Base-by-base conservation (phyloP, 2,329 filamentous ascomycete genomes). In the Ophiostoma perfectum region DNA sequence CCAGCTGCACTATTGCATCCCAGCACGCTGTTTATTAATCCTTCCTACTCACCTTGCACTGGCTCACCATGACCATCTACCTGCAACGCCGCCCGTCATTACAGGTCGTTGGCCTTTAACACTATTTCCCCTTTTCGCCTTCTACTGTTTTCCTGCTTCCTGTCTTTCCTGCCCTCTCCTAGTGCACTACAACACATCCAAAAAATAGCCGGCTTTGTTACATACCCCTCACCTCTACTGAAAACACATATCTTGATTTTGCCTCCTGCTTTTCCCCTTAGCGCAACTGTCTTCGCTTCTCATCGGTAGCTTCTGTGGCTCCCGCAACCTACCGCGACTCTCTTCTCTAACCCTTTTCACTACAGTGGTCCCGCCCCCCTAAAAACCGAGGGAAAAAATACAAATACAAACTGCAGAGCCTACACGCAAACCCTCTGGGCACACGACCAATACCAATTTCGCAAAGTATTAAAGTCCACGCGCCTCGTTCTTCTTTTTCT, bases 41-140 rank as follows among this genome's bases (percentile, higher is more conserved):
- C 27, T 27, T 27, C 27, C 27, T 27, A 42, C 60, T 11, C 39
- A 42, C n/a, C 16, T 36, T 18, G 14, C 60, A 42, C 39, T 16
- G 36, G 16, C 39, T 18, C 60, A 47, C 39, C 42, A 64, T 64
- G 63, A 42, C 16, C 39, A 63, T 63, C 60, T 18, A 63, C 60
- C 5, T 18, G 1, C 60, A 63, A 11, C 39, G 11, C 39, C 39
- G 4, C 18, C 14, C 27, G 14, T 14, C 52, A 18, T 66, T 58
- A n/a, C 67, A 68, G 66, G 66, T 69, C 55, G n/a, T 69, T 58
- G 69, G 67, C 69, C 70, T 72, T 47, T 72, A 69, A 69, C 69
- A 70, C 18, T 45, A 45, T 44, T 63, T 65, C 47, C 66, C 55
- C 4, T 45, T 58, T 45, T 36, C 63, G 27, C 39, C 42, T 47